These are phyloP conservation scores for Hymenoscyphus albidus DNA, from an alignment of 2,329 filamentous ascomycete species.

Conservation along the genomic window DNA sequence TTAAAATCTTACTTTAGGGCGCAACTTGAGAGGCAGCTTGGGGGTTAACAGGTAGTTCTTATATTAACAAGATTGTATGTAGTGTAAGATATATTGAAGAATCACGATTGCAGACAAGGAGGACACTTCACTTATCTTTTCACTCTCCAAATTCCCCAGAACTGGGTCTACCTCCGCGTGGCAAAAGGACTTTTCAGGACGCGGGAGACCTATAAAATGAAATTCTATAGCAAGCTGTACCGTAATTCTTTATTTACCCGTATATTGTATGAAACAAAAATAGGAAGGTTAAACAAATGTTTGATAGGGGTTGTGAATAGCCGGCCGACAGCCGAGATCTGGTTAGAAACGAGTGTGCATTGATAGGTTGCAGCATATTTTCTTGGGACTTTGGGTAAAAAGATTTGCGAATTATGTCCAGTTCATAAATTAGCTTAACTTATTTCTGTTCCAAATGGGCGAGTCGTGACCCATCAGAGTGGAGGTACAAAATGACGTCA, in stretches of 20 bases:
- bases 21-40: background rate
- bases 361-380: constrained; percentile 3
- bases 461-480: background rate
- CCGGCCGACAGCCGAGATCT: constrained; percentile 8
- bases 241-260: background rate
- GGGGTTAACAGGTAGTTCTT: constrained; percentile 3
- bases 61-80: constrained; percentile 9
- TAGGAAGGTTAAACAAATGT: constrained; percentile 3
- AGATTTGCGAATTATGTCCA: background rate
- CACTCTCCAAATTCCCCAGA: background rate
- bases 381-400: constrained; percentile 7
- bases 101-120: constrained; percentile 8
- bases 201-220: background rate
- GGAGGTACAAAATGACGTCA: background rate
- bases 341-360: background rate
- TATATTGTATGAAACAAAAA: constrained; percentile 4
- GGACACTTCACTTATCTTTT: constrained; percentile 1
- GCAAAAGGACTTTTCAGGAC: background rate
- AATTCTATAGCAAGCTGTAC: background rate
- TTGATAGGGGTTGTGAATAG: constrained; percentile 3
- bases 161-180: background rate
- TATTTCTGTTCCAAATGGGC: background rate
- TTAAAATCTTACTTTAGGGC: background rate
- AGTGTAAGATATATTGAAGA: background rate
- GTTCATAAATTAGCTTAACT: background rate